Base-by-base conservation (phyloP, 805 yeast genomes). In the Kurtzmaniella fragi region DNA sequence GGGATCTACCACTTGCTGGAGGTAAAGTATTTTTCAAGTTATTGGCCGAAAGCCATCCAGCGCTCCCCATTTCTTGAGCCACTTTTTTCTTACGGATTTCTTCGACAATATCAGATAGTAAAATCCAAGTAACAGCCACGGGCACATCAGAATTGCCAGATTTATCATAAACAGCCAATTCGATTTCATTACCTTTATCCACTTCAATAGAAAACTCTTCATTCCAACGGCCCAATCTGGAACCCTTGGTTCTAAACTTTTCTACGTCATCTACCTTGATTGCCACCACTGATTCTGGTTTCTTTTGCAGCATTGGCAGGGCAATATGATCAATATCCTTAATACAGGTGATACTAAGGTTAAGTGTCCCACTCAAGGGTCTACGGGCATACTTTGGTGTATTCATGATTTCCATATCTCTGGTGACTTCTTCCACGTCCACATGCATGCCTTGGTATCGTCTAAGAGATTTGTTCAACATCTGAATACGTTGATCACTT, bases 321-420 rank as follows among this genome's bases (percentile, higher is more conserved):
- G 95, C 87, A 35, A 89, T 82, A 62, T 93, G 99, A 53, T 91
- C 96, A 20, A 90, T 89, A 58, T 89, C 96, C 55, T 93, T 76
- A 20, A 91, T 76, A 16, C 89, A 82, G 30, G 82, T 73, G 35
- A 91, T 70, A n/a, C 79, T 77, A 17, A 93, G 72, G 17, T 78
- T 77, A 42, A 93, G 74, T 20, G 77, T 72, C 41, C 99, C 99
- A 0, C 90, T 75, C 23, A 89, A 68, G 1, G 96, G 93, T 42
- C 85, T 84, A 46, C 95, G 77, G 41, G 93, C 81, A 47, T 81
- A 81, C 43, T 77, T 78, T 28, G 88, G 82, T 29, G 84, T 82
- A 49, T 76, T 77, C 54, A 82, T 68, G 40, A 82, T 68, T 26
- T 80, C 84, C 49, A 77, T 77, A 52, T 80, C 85, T 39, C 79